Conservation (phyloP, 257 asterid genomes). For the Solanum peruvianum region DNA sequence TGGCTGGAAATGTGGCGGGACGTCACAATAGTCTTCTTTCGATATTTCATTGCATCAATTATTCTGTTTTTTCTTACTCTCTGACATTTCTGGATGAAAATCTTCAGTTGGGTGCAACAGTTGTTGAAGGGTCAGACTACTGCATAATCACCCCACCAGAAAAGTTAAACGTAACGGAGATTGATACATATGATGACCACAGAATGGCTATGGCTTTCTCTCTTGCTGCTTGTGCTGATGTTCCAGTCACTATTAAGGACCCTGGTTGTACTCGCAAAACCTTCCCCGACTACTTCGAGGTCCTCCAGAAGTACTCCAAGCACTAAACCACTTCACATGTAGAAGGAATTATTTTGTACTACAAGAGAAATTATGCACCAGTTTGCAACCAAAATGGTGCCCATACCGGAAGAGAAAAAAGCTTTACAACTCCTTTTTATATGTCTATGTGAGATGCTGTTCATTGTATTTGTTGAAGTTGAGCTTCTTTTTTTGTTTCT, state of each 20-base stretch:
- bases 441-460: background rate
- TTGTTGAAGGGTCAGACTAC: conserved; percentile 91
- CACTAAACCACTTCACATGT: conserved; percentile 18
- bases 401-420: background rate
- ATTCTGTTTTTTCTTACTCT: background rate
- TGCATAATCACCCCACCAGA: conserved; percentile 93
- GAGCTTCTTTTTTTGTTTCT: background rate
- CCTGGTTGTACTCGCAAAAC: conserved; percentile 98
- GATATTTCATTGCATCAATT: background rate
- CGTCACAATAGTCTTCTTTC: background rate
- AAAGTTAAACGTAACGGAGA: conserved; percentile 63
- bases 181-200: conserved; percentile 91
- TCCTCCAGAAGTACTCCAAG: conserved; percentile 52
- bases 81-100: background rate
- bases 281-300: conserved; percentile 81
- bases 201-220: conserved; percentile 99
- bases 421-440: background rate
- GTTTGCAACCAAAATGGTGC: background rate
- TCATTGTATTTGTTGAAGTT: background rate
- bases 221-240: conserved; percentile 92
- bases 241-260: conserved; percentile 80
- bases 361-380: background rate
- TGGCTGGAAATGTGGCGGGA: too few relatives aligned
- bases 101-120: conserved; percentile 85
- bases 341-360: background rate